Base-by-base conservation (phyloP, 1,139 yeast genomes). In the Meyerozyma carpophila region DNA sequence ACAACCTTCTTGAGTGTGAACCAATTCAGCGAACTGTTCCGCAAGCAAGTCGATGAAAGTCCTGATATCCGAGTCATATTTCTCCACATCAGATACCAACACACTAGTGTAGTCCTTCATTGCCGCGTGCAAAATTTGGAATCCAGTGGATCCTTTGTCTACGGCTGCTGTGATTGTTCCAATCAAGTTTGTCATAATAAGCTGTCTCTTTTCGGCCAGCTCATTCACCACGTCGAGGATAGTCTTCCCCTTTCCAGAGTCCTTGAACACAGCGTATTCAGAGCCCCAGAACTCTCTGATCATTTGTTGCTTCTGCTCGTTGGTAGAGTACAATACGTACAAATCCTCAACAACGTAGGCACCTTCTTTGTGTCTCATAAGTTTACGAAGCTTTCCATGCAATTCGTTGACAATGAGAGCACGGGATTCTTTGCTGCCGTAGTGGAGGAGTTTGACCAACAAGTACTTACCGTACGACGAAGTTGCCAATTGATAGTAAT, bases 311-410 rank as follows among this genome's bases (percentile, higher is more conserved):
- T 81, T 87, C 66, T 93, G 98, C 49, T 83, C 88, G 37, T 84
- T 77, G 26, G 90, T 81, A 5, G 96, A 80, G 63, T 91, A 93
- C 51, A 90, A 80, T 26, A 90, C 88, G 62, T 75, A 93, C 56
- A 90, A 76, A 72, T 93, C 98, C 68, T 93, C 98, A 51, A 91
- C 91, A 36, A 93, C 98, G 58, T 93, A 90, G n/a, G 98, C 98
- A 67, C 98, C 98, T 73, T 93, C 98, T 68, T 85, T 84, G 66
- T 93, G 98, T 73, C 95, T 83, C 94, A 93, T 90, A 51, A 93
- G 75, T 65, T 89, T 91, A 62, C 97, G 76, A 56, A 89, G 79
- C 56, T 84, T 84, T 43, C 98, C 98, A 59, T 90, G 96, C 50
- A 93, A 75, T 66, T 89, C 97, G 58, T 84, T 77, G 45, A 91